phyloP scores from a whole-genome alignment of 1,284 basidiomycete species.

The Tremellales sp. region DNA sequence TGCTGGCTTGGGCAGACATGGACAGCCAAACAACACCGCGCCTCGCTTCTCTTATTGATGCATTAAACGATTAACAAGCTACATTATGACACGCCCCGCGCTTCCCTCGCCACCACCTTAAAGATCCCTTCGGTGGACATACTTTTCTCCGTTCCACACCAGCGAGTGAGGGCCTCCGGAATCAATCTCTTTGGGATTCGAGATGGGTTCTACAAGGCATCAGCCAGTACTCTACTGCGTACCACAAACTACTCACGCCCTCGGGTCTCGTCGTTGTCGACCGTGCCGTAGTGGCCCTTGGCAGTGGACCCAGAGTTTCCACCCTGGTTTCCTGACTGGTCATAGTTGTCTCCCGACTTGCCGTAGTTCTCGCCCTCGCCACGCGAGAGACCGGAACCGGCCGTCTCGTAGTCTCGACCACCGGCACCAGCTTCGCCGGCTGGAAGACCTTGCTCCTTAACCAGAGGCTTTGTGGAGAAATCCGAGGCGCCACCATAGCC shows the following conservation, averaged over 20 bases:
- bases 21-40: too few relatives aligned
- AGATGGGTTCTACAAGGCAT: constrained; percentile 17
- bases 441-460: constrained; percentile 7
- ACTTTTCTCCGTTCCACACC: constrained; percentile 28
- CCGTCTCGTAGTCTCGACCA: constrained; percentile 13
- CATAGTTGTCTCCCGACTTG: neutral
- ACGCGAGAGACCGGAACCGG: neutral
- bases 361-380: neutral
- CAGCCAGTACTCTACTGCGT: too few relatives aligned
- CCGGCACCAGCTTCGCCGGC: constrained; percentile 15
- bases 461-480: neutral
- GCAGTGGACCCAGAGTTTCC: too few relatives aligned
- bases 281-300: constrained; percentile 7
- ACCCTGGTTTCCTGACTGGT: too few relatives aligned
- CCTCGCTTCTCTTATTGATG: too few relatives aligned
- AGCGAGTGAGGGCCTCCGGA: constrained; percentile 32
- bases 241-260: constrained; percentile 20
- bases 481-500: constrained; percentile 13
- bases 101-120: too few relatives aligned
- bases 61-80: too few relatives aligned
- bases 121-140: constrained; percentile 26
- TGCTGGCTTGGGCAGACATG: too few relatives aligned
- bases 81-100: too few relatives aligned
- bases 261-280: constrained; percentile 14
- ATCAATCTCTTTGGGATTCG: constrained; percentile 34